phyloP scores from a whole-genome alignment of 768 basidiomycete species.

The Albatrellus ellisii region DNA sequence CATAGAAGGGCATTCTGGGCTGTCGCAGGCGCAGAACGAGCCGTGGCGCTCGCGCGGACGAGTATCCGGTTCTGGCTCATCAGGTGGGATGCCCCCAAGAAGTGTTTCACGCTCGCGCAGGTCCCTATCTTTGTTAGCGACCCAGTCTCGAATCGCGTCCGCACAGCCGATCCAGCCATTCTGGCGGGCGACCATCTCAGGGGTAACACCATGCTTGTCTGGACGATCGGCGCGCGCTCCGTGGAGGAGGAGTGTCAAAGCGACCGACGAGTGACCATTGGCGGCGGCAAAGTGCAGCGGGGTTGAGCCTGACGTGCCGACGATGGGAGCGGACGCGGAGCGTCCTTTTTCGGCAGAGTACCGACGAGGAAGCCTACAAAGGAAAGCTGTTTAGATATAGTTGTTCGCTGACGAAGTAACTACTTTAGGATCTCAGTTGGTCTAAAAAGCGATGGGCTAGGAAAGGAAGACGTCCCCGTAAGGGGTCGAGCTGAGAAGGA shows the following conservation, averaged over 20 bases:
- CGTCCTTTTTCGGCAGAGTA: conserved; percentile 34
- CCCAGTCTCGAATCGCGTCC: conserved; percentile 55
- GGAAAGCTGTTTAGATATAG: not conserved
- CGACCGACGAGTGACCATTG: conserved; percentile 75
- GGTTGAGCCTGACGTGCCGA: conserved; percentile 80
- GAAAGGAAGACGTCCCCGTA: not conserved
- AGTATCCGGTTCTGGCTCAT: conserved; percentile 20
- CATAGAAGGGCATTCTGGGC: conserved; percentile 1
- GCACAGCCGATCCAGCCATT: conserved; percentile 76
- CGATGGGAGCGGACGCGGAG: conserved; percentile 60
- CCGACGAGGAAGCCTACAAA: conserved; percentile 50
- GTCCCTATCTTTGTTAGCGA: conserved; percentile 47
- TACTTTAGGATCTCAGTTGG: too few relatives aligned
- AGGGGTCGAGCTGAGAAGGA: too few relatives aligned
- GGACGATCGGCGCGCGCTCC: conserved; percentile 72
- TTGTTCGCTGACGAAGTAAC: not conserved
- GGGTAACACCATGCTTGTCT: conserved; percentile 88
- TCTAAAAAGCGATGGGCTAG: too few relatives aligned
- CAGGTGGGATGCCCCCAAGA: conserved; percentile 11
- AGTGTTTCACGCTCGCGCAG: conserved; percentile 33
- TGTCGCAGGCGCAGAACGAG: conserved; percentile 6
- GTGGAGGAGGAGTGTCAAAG: conserved; percentile 67
- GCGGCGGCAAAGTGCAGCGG: conserved; percentile 96
- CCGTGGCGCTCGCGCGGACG: conserved; percentile 20
- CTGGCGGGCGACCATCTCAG: conserved; percentile 70